These are phyloP conservation scores for Dictyostelium purpureum DNA, from an alignment of 78 protist species.

Conservation along the genomic window DNA sequence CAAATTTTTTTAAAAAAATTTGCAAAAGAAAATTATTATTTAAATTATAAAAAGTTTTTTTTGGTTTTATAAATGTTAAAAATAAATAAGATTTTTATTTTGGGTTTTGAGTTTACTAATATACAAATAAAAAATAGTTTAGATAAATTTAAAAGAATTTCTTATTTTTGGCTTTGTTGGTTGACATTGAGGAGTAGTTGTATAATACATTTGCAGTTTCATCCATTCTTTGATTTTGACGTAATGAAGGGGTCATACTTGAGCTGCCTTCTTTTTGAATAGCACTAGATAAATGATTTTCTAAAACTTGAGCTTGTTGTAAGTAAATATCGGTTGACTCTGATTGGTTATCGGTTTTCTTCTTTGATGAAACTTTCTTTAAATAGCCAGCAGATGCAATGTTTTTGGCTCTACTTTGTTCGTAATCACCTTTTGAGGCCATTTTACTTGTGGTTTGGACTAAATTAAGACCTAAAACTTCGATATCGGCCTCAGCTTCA, in stretches of 20 bases:
- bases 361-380: background rate
- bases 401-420: slow-evolving; percentile 24
- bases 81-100: no score
- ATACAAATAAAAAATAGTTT: background rate
- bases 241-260: background rate
- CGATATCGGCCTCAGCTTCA: slow-evolving; percentile 44
- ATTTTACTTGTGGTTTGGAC: slow-evolving; percentile 15
- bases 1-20: no score
- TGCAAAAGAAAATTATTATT: no score
- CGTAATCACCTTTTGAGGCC: slow-evolving; percentile 40
- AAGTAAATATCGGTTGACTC: background rate
- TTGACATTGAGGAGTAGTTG: slow-evolving; percentile 31
- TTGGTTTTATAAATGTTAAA: no score
- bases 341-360: background rate
- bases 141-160: background rate
- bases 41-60: no score
- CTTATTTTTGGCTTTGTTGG: slow-evolving; percentile 45
- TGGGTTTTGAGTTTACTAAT: no score
- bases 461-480: slow-evolving; percentile 41
- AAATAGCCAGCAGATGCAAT: background rate
- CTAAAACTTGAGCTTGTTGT: slow-evolving; percentile 54
- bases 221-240: slow-evolving; percentile 38
- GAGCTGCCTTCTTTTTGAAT: slow-evolving; percentile 13
- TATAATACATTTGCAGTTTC: slow-evolving; percentile 51
- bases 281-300: slow-evolving; percentile 1